These are phyloP conservation scores for Globisporangium spinosum DNA, from an alignment of 352 stramenopile genomes.

Conservation along the genomic window DNA sequence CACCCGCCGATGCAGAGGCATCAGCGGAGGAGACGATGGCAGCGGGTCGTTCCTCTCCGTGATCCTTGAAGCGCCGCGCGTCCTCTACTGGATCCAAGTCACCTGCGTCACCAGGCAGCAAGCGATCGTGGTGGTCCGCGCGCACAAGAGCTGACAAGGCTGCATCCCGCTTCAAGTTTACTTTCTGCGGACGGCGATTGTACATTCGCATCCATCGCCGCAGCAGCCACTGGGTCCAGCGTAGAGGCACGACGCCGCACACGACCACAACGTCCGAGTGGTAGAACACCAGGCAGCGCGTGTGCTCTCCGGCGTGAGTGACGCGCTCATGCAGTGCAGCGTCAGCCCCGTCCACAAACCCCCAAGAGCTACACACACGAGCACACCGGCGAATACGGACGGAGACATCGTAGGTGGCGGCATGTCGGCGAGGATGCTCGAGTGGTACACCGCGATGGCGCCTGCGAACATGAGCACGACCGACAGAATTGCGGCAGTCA, in stretches of 20 bases:
- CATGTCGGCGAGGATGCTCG: not conserved
- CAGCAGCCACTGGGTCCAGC: not conserved
- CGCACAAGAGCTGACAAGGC: not conserved
- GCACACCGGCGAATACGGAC: not conserved
- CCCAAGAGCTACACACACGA: not conserved
- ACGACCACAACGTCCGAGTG: conserved; percentile 12
- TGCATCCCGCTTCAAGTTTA: not conserved
- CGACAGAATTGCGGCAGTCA: not conserved
- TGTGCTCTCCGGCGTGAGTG: conserved; percentile 15
- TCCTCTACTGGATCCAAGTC: conserved; percentile 7
- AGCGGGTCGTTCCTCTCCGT: not conserved
- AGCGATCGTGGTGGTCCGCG: not conserved
- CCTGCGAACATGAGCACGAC: not conserved
- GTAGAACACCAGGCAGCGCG: conserved; percentile 11
- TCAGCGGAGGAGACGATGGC: not conserved
- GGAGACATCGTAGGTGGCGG: not conserved
- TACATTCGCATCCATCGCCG: not conserved
- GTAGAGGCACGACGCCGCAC: conserved; percentile 6
- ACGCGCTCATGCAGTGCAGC: conserved; percentile 13
- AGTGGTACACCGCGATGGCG: not conserved
- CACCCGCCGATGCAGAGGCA: not conserved
- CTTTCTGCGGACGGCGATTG: not conserved
- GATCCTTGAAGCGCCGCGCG: not conserved
- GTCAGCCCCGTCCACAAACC: conserved; percentile 12
- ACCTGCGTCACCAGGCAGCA: not conserved